These are phyloP conservation scores for Nowakowskiella sp. DNA, from an alignment of 192 early-diverging fungal species.

Conservation along the genomic window DNA sequence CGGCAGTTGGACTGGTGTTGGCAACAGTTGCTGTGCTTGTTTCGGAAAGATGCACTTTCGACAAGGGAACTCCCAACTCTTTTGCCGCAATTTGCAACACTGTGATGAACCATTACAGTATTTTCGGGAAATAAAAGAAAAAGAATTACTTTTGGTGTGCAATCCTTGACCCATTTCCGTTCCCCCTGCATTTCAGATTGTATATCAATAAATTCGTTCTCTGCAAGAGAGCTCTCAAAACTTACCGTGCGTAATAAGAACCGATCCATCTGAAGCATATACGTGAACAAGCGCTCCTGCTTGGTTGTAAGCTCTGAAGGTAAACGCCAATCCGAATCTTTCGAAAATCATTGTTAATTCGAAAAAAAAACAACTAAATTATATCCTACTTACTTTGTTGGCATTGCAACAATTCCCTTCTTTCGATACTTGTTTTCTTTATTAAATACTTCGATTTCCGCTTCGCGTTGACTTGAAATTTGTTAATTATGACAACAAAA, in stretches of 20 bases:
- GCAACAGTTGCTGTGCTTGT: conserved; percentile 70
- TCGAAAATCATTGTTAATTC: too few species aligned
- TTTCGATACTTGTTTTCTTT: conserved; percentile 62
- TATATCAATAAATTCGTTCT: not conserved
- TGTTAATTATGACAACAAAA: not conserved
- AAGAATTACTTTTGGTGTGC: conserved; percentile 63
- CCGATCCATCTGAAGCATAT: conserved; percentile 70
- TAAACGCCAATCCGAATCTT: conserved; percentile 67
- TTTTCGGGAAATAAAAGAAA: not conserved
- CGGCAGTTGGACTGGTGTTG: conserved; percentile 74
- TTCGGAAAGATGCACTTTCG: conserved; percentile 57
- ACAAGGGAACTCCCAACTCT: conserved; percentile 62
- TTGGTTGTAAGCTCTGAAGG: conserved; percentile 69
- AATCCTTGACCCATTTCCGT: conserved; percentile 92
- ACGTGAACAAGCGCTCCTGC: conserved; percentile 77
- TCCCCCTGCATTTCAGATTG: conserved; percentile 25
- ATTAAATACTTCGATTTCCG: conserved; percentile 62
- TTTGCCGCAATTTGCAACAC: conserved; percentile 78
- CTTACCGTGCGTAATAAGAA: conserved; percentile 66
- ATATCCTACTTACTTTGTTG: conserved; percentile 53
- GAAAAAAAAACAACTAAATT: not conserved
- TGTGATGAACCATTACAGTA: conserved; percentile 10
- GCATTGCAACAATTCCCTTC: conserved; percentile 67
- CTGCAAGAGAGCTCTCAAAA: not conserved
- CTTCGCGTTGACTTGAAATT: conserved; percentile 29